These are phyloP conservation scores for Nakazawaea siamensis DNA, from an alignment of 805 yeast genomes.

Conservation along the genomic window DNA sequence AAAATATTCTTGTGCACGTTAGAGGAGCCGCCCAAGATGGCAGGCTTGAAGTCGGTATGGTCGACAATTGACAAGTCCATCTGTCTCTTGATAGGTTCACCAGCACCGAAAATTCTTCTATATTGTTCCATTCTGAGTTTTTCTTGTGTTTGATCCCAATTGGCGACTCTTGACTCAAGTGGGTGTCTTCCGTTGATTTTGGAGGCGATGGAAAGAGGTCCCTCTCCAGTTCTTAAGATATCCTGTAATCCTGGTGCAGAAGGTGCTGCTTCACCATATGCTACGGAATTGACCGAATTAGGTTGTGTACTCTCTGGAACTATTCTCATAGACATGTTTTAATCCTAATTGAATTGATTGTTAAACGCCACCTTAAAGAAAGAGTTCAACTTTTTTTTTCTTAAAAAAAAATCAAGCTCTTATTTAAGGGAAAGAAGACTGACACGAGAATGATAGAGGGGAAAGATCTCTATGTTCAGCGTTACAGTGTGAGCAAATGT, in stretches of 20 bases:
- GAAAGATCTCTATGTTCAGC: not conserved
- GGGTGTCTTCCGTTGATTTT: constrained; percentile 79
- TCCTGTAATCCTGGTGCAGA: constrained; percentile 70
- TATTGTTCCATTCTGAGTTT: constrained; percentile 67
- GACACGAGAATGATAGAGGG: too few relatives aligned
- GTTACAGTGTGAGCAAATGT: constrained; percentile 4
- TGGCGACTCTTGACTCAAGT: constrained; percentile 60
- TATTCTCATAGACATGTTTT: constrained; percentile 35
- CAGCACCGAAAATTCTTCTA: constrained; percentile 82
- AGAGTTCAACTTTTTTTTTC: too few relatives aligned
- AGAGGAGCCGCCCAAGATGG: constrained; percentile 46
- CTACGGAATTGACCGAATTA: constrained; percentile 40
- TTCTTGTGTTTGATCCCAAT: constrained; percentile 77
- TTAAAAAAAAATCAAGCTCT: too few relatives aligned
- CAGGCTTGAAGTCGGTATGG: constrained; percentile 62
- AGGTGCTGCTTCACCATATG: constrained; percentile 47
- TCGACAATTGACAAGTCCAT: constrained; percentile 81
- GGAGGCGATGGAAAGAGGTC: constrained; percentile 52
- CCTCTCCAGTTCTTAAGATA: constrained; percentile 55
- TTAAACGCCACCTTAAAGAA: not conserved
- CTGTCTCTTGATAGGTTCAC: constrained; percentile 84
- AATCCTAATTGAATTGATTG: too few relatives aligned
- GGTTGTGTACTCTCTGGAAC: constrained; percentile 44
- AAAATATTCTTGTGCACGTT: constrained; percentile 71
- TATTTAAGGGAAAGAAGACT: too few relatives aligned